These are phyloP conservation scores for Abrus pulchellus DNA, from an alignment of 306 rosid genomes.

Conservation along the genomic window DNA sequence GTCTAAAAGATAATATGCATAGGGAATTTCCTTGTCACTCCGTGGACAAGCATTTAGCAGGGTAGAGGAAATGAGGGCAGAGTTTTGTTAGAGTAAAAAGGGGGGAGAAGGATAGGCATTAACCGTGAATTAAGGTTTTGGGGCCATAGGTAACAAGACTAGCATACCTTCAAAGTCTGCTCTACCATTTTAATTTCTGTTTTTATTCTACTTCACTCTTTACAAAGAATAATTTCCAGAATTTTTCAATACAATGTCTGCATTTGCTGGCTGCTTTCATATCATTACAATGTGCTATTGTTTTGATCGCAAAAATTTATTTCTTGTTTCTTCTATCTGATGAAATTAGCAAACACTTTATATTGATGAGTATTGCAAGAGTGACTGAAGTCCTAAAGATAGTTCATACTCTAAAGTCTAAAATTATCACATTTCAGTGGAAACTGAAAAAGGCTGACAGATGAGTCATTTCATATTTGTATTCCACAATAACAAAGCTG, in stretches of 20 bases:
- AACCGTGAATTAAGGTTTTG: neutral
- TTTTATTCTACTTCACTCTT: neutral
- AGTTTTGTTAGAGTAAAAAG: neutral
- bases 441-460: neutral
- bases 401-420: neutral
- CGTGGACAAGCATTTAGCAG: neutral
- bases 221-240: neutral
- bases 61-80: neutral
- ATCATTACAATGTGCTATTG: neutral
- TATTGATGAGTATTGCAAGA: neutral
- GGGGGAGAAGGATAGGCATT: neutral
- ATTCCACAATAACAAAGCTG: slow-evolving; percentile 10
- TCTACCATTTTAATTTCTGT: neutral
- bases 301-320: neutral
- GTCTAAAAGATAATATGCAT: neutral
- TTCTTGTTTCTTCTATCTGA: neutral
- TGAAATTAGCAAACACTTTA: neutral
- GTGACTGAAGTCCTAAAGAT: neutral
- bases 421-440: neutral
- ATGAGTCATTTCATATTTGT: slow-evolving; percentile 14
- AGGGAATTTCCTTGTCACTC: neutral
- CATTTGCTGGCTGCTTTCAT: neutral
- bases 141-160: neutral
- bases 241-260: neutral
- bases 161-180: neutral